Percentiles rank a stretch among this genome's conserved stretches.
phyloP scores from a whole-genome alignment of 2,329 filamentous ascomycete genomes.

The Decorospora gaudefroyi region DNA sequence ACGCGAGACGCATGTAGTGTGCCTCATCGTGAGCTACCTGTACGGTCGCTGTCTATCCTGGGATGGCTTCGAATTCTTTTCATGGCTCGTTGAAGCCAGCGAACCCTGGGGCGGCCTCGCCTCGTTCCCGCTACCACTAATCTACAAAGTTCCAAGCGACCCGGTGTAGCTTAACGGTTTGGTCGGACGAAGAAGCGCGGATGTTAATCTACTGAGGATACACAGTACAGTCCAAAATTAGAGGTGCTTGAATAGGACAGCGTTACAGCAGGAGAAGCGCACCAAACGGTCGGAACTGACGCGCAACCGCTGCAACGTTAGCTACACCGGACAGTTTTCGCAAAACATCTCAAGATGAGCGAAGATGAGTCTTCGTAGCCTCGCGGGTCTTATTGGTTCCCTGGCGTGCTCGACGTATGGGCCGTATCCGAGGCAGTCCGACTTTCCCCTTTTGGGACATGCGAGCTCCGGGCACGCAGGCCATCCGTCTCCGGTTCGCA shows the following conservation, averaged over 20 bases:
- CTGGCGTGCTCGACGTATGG: constrained; percentile 5
- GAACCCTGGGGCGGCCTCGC: too few species aligned
- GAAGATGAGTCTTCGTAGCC: constrained; percentile 3
- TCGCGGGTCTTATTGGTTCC: constrained; percentile 1
- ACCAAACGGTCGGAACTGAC: too few species aligned
- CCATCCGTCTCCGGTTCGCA: constrained; percentile 31
- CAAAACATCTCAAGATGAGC: constrained; percentile 1
- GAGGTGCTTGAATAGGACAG: constrained; percentile 1
- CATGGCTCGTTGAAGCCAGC: too few species aligned
- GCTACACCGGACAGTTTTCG: neutral
- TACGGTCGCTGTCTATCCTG: too few species aligned
- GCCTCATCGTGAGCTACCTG: too few species aligned
- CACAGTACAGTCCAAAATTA: neutral
- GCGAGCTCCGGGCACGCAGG: constrained; percentile 22
- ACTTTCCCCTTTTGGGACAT: neutral
- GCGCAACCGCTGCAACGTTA: too few species aligned
- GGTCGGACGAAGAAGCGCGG: constrained; percentile 8
- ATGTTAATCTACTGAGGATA: neutral
- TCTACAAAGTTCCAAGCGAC: too few species aligned
- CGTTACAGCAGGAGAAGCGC: neutral
- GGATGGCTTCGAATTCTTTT: too few species aligned
- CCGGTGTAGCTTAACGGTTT: too few species aligned
- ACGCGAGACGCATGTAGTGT: too few species aligned
- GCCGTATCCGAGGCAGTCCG: constrained; percentile 2
- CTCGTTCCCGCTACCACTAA: too few species aligned